Evolutionary conservation across 1,284 basidiomycete species (phyloP).

Genomic region (Nidula niveotomentosa): DNA sequence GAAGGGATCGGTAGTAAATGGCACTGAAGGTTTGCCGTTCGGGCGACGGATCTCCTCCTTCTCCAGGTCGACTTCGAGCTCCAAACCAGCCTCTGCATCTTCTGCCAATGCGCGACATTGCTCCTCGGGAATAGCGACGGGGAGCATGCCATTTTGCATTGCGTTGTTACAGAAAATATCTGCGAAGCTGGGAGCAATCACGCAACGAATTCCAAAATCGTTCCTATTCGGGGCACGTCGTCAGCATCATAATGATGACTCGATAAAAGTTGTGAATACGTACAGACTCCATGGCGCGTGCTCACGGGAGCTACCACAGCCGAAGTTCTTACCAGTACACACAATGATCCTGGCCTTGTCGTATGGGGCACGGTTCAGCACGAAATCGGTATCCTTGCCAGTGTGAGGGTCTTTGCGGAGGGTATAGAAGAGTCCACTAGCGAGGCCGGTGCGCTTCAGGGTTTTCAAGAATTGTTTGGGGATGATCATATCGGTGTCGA

Average conservation of each 20-base stretch:
- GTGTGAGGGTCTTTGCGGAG: conserved; percentile 82
- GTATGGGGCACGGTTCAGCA: conserved; percentile 88
- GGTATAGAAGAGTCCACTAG: conserved; percentile 86
- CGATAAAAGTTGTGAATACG: conserved; percentile 26
- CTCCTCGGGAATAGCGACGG: conserved; percentile 75
- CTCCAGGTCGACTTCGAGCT: conserved; percentile 90
- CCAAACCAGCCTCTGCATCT: conserved; percentile 79
- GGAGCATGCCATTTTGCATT: conserved; percentile 97
- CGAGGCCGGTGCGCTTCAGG: conserved; percentile 89
- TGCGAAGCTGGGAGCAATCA: conserved; percentile 93
- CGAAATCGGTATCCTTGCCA: conserved; percentile 82
- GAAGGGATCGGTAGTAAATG: conserved; percentile 87
- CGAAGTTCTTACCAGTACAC: conserved; percentile 91
- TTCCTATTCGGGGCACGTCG: conserved; percentile 46
- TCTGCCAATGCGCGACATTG: conserved; percentile 77
- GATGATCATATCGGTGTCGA: conserved; percentile 98
- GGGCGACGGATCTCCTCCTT: conserved; percentile 80
- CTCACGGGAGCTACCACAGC: conserved; percentile 92
- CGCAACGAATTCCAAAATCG: conserved; percentile 91
- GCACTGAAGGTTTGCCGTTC: conserved; percentile 72
- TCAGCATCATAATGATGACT: background rate
- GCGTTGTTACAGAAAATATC: conserved; percentile 94
- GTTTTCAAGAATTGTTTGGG: conserved; percentile 97
- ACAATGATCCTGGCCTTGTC: conserved; percentile 83
- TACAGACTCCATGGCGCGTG: conserved; percentile 96